Percentiles rank a stretch among this genome's conserved stretches.
Conservation (phyloP, 257 asterid species). For the Scutellaria baicalensis region DNA sequence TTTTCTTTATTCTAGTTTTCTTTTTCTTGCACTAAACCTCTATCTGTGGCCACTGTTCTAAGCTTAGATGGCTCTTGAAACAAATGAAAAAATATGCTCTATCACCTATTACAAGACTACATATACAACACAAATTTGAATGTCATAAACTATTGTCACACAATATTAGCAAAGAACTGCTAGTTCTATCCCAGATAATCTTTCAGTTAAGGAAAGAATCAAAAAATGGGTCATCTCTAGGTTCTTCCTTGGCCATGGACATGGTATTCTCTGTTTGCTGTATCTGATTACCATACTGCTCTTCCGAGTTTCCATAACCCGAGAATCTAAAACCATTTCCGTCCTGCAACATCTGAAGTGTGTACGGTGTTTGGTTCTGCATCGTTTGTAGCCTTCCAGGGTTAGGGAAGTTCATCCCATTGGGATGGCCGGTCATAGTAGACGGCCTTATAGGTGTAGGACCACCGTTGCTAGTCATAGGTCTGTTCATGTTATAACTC, state of each 20-base stretch:
- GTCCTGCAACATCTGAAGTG: conserved; percentile 67
- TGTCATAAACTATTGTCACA: not conserved
- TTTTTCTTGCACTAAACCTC: conserved; percentile 11
- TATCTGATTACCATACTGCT: conserved; percentile 34
- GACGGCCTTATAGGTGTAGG: conserved; percentile 41
- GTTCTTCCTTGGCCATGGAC: conserved; percentile 63
- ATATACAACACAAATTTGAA: conserved; percentile 16
- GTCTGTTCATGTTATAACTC: conserved; percentile 36
- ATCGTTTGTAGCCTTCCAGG: conserved; percentile 30
- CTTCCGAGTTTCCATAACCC: conserved; percentile 36
- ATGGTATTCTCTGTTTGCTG: conserved; percentile 29
- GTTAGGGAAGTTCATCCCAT: conserved; percentile 28
- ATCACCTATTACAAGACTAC: conserved; percentile 17
- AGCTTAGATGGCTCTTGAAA: conserved; percentile 16
- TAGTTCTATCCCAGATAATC: conserved; percentile 28
- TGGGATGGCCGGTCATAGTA: conserved; percentile 27
- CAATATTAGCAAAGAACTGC: conserved; percentile 13
- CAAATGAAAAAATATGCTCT: conserved; percentile 30
- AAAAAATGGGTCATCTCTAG: conserved; percentile 64
- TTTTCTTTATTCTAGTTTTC: conserved; percentile 11
- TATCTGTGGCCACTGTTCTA: not conserved
- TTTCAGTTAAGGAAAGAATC: conserved; percentile 56
- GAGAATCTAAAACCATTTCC: conserved; percentile 38
- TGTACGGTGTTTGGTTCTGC: conserved; percentile 65
- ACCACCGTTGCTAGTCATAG: conserved; percentile 16